phyloP scores from a whole-genome alignment of 2,329 filamentous ascomycete species.

The Penicillium sp. region DNA sequence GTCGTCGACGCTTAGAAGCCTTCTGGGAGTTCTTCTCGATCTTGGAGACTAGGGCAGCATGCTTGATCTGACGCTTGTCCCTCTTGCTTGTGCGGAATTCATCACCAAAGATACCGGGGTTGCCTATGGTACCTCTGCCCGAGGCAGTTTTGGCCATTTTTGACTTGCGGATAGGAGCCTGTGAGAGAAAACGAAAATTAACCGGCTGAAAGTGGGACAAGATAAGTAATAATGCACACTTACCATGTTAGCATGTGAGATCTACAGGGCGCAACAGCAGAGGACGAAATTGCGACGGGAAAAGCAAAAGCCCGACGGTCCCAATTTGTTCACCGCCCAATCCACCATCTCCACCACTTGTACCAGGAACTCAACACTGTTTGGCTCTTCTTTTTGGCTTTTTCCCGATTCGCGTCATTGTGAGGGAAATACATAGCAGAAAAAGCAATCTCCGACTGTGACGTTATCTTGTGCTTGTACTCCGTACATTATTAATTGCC shows the following conservation, averaged over 20 bases:
- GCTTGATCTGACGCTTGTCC: slow-evolving; percentile 79
- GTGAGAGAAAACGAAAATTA: slow-evolving; percentile 12
- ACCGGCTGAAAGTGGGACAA: slow-evolving; percentile 12
- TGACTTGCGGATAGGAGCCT: slow-evolving; percentile 31
- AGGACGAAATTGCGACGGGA: slow-evolving; percentile 9
- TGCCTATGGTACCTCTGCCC: slow-evolving; percentile 17
- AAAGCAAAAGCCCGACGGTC: slow-evolving; percentile 5
- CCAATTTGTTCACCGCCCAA: slow-evolving; percentile 6
- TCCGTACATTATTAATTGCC: not conserved
- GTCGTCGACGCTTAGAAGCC: slow-evolving; percentile 61
- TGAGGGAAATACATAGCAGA: slow-evolving; percentile 3
- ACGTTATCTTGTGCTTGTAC: slow-evolving; percentile 13
- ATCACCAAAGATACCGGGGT: slow-evolving; percentile 25
- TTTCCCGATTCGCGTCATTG: not conserved
- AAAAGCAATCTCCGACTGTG: slow-evolving; percentile 12
- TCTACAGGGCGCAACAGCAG: slow-evolving; percentile 3
- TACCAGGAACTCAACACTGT: slow-evolving; percentile 16
- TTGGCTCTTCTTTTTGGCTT: slow-evolving; percentile 10
- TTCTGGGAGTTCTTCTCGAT: slow-evolving; percentile 62
- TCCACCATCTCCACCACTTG: slow-evolving; percentile 13
- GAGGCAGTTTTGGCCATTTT: slow-evolving; percentile 17
- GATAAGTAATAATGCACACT: slow-evolving; percentile 5
- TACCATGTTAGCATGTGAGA: slow-evolving; percentile 15
- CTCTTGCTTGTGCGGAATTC: slow-evolving; percentile 69
- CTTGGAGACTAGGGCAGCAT: slow-evolving; percentile 71